Conservation (phyloP, 169 alveolate genomes). For the Hepatocystis sp. region DNA sequence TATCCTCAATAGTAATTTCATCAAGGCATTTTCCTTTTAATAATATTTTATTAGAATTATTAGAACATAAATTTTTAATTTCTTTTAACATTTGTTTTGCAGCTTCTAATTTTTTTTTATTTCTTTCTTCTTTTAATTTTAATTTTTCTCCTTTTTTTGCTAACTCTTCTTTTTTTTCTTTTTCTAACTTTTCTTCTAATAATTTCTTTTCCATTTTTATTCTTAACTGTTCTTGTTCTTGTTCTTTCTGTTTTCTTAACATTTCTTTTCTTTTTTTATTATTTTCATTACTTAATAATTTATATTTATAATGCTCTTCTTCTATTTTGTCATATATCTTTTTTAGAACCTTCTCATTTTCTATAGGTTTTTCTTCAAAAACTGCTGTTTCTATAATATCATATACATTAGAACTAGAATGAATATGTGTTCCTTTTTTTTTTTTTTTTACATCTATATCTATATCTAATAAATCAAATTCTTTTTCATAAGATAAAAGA, state of each 20-base stretch:
- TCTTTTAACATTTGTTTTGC: slow-evolving; percentile 83
- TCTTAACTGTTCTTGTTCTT: slow-evolving; percentile 87
- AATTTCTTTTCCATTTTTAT: slow-evolving; percentile 88
- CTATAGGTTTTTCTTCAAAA: slow-evolving; percentile 74
- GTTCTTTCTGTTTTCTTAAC: slow-evolving; percentile 86
- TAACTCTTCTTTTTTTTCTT: slow-evolving; percentile 86
- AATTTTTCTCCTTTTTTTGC: slow-evolving; percentile 84
- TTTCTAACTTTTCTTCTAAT: slow-evolving; percentile 82
- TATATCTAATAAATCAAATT: slow-evolving; percentile 55
- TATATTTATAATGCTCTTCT: slow-evolving; percentile 62
- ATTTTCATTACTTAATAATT: slow-evolving; percentile 70
- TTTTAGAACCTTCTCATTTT: slow-evolving; percentile 48
- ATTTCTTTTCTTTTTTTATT: slow-evolving; percentile 85
- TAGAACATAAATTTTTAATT: slow-evolving; percentile 85
- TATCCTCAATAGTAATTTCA: slow-evolving; percentile 90
- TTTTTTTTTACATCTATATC: too few relatives aligned
- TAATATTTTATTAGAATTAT: slow-evolving; percentile 80
- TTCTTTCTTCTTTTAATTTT: slow-evolving; percentile 81
- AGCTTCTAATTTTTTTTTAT: slow-evolving; percentile 78
- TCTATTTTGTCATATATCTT: slow-evolving; percentile 69
- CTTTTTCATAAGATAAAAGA: slow-evolving; percentile 48
- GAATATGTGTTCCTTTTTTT: slow-evolving; percentile 27
- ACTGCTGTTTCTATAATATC: slow-evolving; percentile 56
- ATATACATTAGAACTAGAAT: slow-evolving; percentile 34
- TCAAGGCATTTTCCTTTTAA: slow-evolving; percentile 90